A percentile compares a stretch with the other conserved stretches of the same genome.
These are phyloP conservation scores for Fusarium napiforme DNA, from an alignment of 2,329 filamentous ascomycete species.

Conservation along the genomic window DNA sequence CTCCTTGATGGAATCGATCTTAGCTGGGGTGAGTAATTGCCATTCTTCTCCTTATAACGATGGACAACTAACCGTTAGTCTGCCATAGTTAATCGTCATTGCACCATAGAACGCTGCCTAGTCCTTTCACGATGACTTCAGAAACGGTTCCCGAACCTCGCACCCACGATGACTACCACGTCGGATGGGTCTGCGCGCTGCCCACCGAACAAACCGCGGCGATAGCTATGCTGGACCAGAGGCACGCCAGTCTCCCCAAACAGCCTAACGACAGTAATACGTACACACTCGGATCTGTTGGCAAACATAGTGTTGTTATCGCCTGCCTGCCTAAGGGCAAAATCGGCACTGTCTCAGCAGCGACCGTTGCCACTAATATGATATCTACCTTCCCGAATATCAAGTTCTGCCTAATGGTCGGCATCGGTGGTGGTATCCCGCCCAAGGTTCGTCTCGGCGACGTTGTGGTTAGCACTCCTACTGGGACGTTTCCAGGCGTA, in stretches of 20 bases:
- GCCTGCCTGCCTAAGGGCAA: not conserved
- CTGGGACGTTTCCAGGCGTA: not conserved
- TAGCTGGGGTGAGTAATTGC: not conserved
- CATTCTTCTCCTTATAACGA: too few species aligned
- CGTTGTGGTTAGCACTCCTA: not conserved
- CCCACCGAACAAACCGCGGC: not conserved
- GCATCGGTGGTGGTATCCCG: accelerated
- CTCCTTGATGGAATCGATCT: not conserved
- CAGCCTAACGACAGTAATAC: accelerated
- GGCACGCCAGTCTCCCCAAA: accelerated
- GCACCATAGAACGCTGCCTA: accelerated
- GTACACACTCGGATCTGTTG: not conserved
- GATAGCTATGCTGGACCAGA: not conserved
- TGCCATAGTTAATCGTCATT: not conserved
- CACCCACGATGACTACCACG: not conserved
- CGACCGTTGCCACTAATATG: accelerated
- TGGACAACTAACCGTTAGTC: not conserved
- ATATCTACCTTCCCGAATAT: not conserved
- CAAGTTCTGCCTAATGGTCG: not conserved
- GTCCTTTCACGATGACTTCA: not conserved
- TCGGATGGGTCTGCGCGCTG: not conserved
- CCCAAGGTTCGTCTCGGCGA: not conserved
- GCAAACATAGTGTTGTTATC: not conserved
- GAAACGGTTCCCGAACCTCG: not conserved
- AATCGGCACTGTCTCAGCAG: not conserved